Conservation (phyloP, 768 basidiomycete genomes). For the Pleurotus cornucopiae region DNA sequence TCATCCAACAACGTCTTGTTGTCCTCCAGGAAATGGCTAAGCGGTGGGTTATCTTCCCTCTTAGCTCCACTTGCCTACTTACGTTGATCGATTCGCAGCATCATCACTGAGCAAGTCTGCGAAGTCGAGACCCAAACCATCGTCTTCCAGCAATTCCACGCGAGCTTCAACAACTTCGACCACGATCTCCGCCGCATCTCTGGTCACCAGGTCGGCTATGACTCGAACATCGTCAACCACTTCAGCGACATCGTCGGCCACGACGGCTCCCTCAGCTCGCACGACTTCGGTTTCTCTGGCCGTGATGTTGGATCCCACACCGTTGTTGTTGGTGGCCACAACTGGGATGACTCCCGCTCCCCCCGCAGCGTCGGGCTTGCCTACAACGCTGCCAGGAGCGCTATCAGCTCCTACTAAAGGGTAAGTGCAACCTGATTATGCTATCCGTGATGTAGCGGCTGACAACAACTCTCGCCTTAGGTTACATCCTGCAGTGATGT, state of each 20-base stretch:
- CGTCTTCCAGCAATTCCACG: conserved; percentile 30
- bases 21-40: conserved; percentile 33
- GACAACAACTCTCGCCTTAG: not conserved
- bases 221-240: conserved; percentile 24
- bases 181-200: conserved; percentile 26
- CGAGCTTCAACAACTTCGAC: conserved; percentile 23
- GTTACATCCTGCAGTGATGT: conserved; percentile 7
- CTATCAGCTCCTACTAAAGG: not conserved
- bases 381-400: conserved; percentile 13
- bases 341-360: conserved; percentile 23
- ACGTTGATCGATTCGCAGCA: conserved; percentile 11
- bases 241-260: conserved; percentile 22
- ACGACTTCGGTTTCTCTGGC: conserved; percentile 30
- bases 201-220: conserved; percentile 28
- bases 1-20: conserved; percentile 29
- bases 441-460: not conserved
- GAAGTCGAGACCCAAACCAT: conserved; percentile 33
- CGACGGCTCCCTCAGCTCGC: conserved; percentile 24
- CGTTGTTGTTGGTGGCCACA: conserved; percentile 20
- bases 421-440: not conserved
- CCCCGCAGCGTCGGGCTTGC: conserved; percentile 20
- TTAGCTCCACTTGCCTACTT: not conserved
- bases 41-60: conserved; percentile 13
- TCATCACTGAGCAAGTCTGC: conserved; percentile 28
- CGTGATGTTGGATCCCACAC: conserved; percentile 22